These are phyloP conservation scores for Naumovozyma dairenensis DNA, from an alignment of 805 yeast species.

Conservation along the genomic window DNA sequence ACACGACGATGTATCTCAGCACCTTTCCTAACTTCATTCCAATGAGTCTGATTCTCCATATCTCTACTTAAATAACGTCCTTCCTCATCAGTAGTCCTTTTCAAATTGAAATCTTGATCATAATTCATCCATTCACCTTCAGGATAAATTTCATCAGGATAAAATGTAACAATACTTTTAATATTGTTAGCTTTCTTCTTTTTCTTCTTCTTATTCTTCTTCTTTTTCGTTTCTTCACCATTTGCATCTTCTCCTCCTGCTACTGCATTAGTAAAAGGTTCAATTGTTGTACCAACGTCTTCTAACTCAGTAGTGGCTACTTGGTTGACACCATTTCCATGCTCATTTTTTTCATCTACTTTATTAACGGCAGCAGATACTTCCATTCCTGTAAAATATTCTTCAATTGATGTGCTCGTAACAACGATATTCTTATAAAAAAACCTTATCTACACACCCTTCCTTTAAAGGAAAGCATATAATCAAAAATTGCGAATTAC, in stretches of 20 bases:
- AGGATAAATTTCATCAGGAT: slow-evolving; percentile 66
- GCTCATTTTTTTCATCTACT: background rate
- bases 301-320: too few relatives aligned
- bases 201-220: slow-evolving; percentile 51
- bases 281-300: too few relatives aligned
- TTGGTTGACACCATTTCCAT: too few relatives aligned
- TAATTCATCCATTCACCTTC: slow-evolving; percentile 85
- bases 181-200: slow-evolving; percentile 45
- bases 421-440: too few relatives aligned
- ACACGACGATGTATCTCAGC: slow-evolving; percentile 94
- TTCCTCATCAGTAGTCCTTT: slow-evolving; percentile 80
- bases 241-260: background rate
- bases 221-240: slow-evolving; percentile 2
- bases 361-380: background rate
- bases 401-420: too few relatives aligned
- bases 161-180: slow-evolving; percentile 55
- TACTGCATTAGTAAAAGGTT: too few relatives aligned
- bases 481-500: too few relatives aligned
- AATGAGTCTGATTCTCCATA: slow-evolving; percentile 40
- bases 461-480: too few relatives aligned
- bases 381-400: too few relatives aligned
- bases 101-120: slow-evolving; percentile 47
- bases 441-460: too few relatives aligned
- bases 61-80: slow-evolving; percentile 62
- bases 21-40: slow-evolving; percentile 89